phyloP scores from a whole-genome alignment of 805 yeast genomes.

The Wickerhamiella brachini region DNA sequence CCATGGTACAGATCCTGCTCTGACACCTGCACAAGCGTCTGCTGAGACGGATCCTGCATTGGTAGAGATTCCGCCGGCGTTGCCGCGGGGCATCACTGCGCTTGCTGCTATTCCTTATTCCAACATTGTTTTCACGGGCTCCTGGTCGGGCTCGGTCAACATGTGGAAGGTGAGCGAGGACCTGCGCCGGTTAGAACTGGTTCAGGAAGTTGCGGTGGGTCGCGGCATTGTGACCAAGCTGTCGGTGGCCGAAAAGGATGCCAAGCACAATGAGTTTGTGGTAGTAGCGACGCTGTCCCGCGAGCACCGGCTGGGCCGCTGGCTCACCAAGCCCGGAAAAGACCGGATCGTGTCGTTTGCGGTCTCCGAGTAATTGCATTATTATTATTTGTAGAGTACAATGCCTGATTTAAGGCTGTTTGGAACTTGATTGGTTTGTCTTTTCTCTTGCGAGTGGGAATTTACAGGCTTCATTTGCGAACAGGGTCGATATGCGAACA shows the following conservation, averaged over 20 bases:
- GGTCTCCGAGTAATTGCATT: neutral
- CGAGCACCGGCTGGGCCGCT: conserved; percentile 82
- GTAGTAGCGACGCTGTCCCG: conserved; percentile 60
- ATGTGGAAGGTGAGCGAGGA: conserved; percentile 67
- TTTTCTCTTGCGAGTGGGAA: too few relatives aligned
- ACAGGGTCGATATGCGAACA: too few relatives aligned
- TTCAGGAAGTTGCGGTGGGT: conserved; percentile 46
- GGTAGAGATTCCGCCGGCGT: conserved; percentile 42
- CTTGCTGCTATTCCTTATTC: conserved; percentile 72
- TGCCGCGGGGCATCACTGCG: conserved; percentile 79
- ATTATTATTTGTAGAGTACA: too few relatives aligned
- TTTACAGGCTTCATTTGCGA: too few relatives aligned
- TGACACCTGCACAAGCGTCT: conserved; percentile 37
- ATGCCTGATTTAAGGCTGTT: too few relatives aligned
- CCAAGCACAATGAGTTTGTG: conserved; percentile 32
- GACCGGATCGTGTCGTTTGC: conserved; percentile 13
- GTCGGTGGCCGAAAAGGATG: conserved; percentile 20
- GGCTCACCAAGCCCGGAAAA: conserved; percentile 47
- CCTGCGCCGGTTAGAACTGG: conserved; percentile 41
- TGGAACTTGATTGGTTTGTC: too few relatives aligned
- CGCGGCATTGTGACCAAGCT: conserved; percentile 41
- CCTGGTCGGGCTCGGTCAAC: conserved; percentile 66
- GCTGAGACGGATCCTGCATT: conserved; percentile 29
- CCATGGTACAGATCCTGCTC: conserved; percentile 53
- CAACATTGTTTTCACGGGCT: conserved; percentile 75